Evolutionary conservation across 495 filamentous ascomycete species (phyloP), one percentile per base, ranked within the genome.

Genomic region (Annulohypoxylon bovei): DNA sequence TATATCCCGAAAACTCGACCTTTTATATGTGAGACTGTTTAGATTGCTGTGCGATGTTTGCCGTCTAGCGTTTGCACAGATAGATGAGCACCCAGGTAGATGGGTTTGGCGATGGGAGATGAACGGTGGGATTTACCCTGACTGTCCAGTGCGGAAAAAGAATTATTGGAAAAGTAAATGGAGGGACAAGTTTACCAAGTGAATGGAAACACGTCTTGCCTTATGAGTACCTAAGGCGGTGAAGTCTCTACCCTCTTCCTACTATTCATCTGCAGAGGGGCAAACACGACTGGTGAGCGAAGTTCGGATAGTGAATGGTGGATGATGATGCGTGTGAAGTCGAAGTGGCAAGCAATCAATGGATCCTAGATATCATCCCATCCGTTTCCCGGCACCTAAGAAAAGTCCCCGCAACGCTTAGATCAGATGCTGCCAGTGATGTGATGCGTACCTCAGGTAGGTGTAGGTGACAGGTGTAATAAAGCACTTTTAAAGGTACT

Each of bases 341-440:
- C 25, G 49, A 53, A 14, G 42, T 63, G 53, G 59, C 52, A 33
- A 69, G 62, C 66, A 47, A 47, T 47, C 44, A 23, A 12, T 22
- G 18, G 46, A 53, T 14, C 7, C 20, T 42, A 67, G 37, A 69
- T 58, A 63, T 57, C 39, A 53, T 53, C 49, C 49, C 12, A 50
- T 16, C 52, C 6, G 57, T 50, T 58, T 59, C 52, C 42, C 52
- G 59, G 33, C 42, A 63, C 27, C 18, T 11, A 39, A 39, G 20
- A 56, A 27, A 25, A 18, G 25, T 39, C 55, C 42, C 58, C 62
- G 52, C 47, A 52, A 65, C 12, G 30, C 62, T 56, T 58, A 62
- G 68, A 66, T 67, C 68, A 57, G 58, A 30, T 33, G 30, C 47
- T 22, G 46, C 28, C 46, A 63, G 68, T 66, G 53, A 63, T 67